These are phyloP conservation scores for Colletotrichum sojae DNA, from an alignment of 2,329 filamentous ascomycete species.

Conservation along the genomic window DNA sequence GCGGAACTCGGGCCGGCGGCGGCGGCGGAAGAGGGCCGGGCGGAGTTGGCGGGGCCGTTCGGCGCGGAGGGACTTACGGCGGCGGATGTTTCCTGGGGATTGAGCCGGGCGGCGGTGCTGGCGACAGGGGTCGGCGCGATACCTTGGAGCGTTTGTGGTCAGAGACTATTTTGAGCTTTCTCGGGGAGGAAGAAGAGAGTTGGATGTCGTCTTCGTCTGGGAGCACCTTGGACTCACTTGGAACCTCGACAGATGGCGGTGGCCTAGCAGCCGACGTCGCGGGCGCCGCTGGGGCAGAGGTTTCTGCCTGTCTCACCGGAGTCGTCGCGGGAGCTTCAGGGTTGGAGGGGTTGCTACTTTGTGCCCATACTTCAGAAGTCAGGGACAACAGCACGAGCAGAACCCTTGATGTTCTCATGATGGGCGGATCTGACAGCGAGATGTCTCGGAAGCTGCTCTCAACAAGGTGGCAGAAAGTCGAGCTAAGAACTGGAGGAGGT, in stretches of 20 bases:
- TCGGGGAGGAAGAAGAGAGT: neutral
- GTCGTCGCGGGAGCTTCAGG: neutral
- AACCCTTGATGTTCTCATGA: slow-evolving; percentile 5
- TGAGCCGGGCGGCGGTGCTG: neutral
- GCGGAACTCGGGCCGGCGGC: neutral
- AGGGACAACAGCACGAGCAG: slow-evolving; percentile 3
- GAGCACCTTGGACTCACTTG: neutral
- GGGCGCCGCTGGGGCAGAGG: neutral
- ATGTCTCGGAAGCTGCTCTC: neutral
- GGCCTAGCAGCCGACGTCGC: neutral
- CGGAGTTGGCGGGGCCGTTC: slow-evolving; percentile 1
- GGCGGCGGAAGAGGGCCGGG: neutral
- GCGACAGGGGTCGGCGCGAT: neutral
- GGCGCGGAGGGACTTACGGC: slow-evolving; percentile 14
- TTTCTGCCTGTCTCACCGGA: neutral
- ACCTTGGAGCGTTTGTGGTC: neutral
- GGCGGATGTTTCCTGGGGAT: slow-evolving; percentile 1
- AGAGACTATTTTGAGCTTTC: neutral
- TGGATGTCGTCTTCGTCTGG: too few species aligned
- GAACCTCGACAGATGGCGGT: neutral
- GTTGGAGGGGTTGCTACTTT: neutral
- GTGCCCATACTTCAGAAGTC: slow-evolving; percentile 1
- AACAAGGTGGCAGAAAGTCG: neutral
- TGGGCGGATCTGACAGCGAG: neutral
- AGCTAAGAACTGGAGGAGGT: neutral